Conservation (phyloP, 139 green algal genomes). For the Chlorella sp. region DNA sequence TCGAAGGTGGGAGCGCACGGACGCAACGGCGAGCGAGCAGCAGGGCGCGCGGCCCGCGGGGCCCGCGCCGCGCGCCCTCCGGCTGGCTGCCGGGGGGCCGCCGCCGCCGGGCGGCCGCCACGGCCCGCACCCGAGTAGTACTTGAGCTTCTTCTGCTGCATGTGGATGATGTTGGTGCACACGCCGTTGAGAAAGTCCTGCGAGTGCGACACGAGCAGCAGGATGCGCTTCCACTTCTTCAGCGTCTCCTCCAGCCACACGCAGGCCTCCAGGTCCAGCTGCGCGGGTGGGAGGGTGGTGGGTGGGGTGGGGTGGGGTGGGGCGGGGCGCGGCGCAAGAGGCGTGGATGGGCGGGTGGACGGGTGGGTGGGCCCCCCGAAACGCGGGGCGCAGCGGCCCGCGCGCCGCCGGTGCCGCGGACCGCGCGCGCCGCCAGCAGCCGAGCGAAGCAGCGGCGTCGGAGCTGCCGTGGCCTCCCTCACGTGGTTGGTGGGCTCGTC, state of each 20-base stretch:
- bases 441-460: not conserved
- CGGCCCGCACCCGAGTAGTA: conserved; percentile 85
- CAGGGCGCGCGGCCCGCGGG: no score
- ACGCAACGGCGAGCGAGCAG: no score
- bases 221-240: conserved; percentile 88
- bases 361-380: no score
- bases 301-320: not conserved
- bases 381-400: no score
- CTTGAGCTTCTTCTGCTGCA: conserved; percentile 91
- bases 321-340: no score
- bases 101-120: no score
- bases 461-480: not conserved
- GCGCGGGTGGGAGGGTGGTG: no score
- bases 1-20: no score
- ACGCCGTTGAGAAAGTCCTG: conserved; percentile 98
- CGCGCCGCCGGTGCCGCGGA: no score
- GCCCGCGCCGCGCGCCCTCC: no score
- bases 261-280: conserved; percentile 84
- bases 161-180: conserved; percentile 97
- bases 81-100: no score
- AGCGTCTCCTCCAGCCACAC: conserved; percentile 97
- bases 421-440: not conserved
- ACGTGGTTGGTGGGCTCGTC: conserved; percentile 74
- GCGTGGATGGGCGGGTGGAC: no score
- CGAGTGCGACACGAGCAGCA: conserved; percentile 91